Evolutionary conservation across 2,329 filamentous ascomycete species (phyloP), one percentile per base, ranked within the genome.

Genomic region (Geosmithia morbida): DNA sequence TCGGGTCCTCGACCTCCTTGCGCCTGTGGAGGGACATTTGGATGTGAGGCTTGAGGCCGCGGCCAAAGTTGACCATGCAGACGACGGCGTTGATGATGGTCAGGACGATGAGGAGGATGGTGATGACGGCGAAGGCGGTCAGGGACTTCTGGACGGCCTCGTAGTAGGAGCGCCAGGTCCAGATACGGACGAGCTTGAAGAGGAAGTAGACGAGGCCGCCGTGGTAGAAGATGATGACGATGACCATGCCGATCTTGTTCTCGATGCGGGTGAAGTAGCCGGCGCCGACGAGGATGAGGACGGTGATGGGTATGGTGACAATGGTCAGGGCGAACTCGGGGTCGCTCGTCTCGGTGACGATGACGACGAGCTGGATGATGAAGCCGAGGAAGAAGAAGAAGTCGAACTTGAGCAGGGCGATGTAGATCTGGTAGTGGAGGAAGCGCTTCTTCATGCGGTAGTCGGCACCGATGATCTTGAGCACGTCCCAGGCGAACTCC

Each of bases 351-450:
- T 72, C 70, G 43, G 78, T 82, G 50, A 98, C 88, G 50, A 97
- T 85, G 56, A 98, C 90, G 47, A 97, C 77, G 65, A 98, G 98
- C 61, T 98, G 92, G 44, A 98, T 87, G 7, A 92, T 97, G 65
- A 98, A 98, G 48, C 90, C 92, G 46, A 98, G 79, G 74, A 98
- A 98, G 73, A 98, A 97, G 79, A 98, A 98, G 67, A 98, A 97
- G 68, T 98, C 92, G 64, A 98, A 98, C 66, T 98, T 98, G 54
- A 98, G 76, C 11, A 98, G 77, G 39, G 92, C 87, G 59, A 98
- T 96, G 66, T 96, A 98, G 63, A 98, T 89, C 89, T 98, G 92
- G 63, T 94, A 98, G 51, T 90, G 86, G 50, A 98, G 75, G 69
- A 94, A 98, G 53, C 92, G 82, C 67, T 89, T 83, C 75, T 96